These are phyloP conservation scores for Polyporus arcularius DNA, from an alignment of 768 basidiomycete species.

Conservation along the genomic window DNA sequence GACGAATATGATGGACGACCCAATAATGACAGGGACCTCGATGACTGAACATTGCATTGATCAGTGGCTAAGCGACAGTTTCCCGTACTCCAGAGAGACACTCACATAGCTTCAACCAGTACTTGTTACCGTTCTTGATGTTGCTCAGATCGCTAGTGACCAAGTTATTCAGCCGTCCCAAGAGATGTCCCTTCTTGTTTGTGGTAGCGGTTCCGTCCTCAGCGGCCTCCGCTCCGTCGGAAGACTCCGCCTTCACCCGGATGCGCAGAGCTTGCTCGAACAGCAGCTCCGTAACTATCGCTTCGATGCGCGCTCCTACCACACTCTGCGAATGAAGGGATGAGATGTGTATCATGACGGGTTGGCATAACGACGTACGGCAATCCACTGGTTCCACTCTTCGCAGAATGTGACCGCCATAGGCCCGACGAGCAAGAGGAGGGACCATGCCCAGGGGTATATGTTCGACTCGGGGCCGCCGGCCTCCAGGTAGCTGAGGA, in stretches of 20 bases:
- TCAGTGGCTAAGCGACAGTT: neutral
- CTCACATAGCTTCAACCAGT: conserved; percentile 7
- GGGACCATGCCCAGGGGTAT: conserved; percentile 73
- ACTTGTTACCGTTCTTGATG: conserved; percentile 26
- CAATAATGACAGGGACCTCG: neutral
- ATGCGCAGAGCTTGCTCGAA: conserved; percentile 55
- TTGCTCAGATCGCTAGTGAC: conserved; percentile 61
- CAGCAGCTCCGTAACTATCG: conserved; percentile 49
- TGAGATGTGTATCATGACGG: too few species aligned
- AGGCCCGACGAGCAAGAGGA: conserved; percentile 51
- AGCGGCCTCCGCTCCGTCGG: neutral
- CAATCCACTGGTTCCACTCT: conserved; percentile 54
- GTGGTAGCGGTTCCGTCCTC: neutral
- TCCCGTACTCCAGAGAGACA: neutral
- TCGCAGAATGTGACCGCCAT: conserved; percentile 42
- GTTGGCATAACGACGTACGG: conserved; percentile 23
- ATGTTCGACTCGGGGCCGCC: conserved; percentile 47
- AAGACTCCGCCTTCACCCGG: conserved; percentile 44
- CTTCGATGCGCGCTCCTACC: conserved; percentile 42
- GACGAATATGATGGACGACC: conserved; percentile 38
- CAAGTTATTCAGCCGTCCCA: conserved; percentile 77
- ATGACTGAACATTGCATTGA: neutral
- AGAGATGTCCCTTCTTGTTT: conserved; percentile 42
- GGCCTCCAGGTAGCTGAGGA: conserved; percentile 55
- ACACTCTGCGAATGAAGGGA: conserved; percentile 30